Percentiles rank a stretch among this genome's conserved stretches.
phyloP scores from a whole-genome alignment of 73 alveolate genomes.

The Paramecium sonneborni region DNA sequence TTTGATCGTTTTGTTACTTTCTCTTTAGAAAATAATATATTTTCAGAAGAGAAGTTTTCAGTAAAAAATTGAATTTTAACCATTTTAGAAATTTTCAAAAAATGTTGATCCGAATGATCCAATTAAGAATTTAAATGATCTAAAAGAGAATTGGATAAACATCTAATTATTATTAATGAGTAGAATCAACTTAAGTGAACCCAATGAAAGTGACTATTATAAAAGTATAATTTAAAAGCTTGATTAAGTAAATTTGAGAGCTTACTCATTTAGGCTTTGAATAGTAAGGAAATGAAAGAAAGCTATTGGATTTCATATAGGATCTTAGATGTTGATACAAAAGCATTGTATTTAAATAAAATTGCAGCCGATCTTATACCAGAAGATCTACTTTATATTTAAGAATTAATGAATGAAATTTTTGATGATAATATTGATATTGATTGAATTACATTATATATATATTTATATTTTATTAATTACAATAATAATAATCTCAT shows the following conservation, averaged over 20 bases:
- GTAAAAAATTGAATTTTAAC: neutral
- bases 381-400: neutral
- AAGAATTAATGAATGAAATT: neutral
- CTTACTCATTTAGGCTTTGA: neutral
- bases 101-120: conserved; percentile 1
- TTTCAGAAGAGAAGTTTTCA: conserved; percentile 4
- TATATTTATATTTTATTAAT: neutral
- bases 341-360: neutral
- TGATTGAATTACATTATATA: neutral
- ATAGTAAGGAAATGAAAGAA: neutral
- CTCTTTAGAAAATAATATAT: neutral
- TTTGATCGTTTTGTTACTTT: conserved; percentile 35
- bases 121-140: neutral
- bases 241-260: neutral
- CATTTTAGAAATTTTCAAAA: neutral
- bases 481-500: neutral
- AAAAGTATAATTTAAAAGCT: neutral
- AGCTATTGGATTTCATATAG: conserved; percentile 10
- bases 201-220: neutral
- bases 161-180: neutral
- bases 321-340: conserved; percentile 24
- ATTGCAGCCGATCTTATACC: neutral
- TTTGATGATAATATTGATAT: neutral
- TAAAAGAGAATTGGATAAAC: neutral
- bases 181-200: neutral